Percentiles rank a stretch among this genome's conserved stretches.
These are phyloP conservation scores for Torulaspora quercuum DNA, from an alignment of 805 yeast genomes.

Conservation along the genomic window DNA sequence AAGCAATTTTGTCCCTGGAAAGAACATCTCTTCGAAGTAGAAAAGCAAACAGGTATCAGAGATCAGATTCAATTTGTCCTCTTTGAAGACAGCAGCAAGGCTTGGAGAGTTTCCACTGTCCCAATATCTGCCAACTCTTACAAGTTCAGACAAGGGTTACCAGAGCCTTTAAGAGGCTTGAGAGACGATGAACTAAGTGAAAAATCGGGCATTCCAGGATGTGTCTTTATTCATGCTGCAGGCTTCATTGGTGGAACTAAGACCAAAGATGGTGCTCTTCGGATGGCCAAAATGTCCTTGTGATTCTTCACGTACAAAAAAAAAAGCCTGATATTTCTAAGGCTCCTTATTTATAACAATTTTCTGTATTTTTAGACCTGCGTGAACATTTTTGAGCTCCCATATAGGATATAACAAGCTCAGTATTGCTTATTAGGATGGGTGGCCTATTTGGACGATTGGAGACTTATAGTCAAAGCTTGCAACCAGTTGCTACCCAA, in stretches of 20 bases:
- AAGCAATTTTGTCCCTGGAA: constrained; percentile 91
- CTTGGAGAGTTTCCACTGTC: constrained; percentile 90
- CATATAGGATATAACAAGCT: no score
- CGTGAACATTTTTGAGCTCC: no score
- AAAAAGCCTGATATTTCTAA: no score
- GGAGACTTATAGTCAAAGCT: no score
- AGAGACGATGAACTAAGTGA: constrained; percentile 80
- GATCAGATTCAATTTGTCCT: constrained; percentile 70
- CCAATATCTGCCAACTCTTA: constrained; percentile 77
- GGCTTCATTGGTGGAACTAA: constrained; percentile 96
- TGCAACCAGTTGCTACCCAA: no score
- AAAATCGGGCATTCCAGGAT: constrained; percentile 75
- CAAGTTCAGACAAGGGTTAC: constrained; percentile 80
- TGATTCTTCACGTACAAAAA: no score
- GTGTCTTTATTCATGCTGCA: constrained; percentile 91
- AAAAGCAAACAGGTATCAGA: constrained; percentile 52
- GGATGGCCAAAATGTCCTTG: constrained; percentile 57
- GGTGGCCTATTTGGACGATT: no score
- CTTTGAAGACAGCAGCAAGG: constrained; percentile 66
- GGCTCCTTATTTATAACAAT: constrained; percentile 1
- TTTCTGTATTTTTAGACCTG: no score
- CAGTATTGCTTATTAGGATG: no score
- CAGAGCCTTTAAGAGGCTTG: constrained; percentile 92
- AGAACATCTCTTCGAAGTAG: constrained; percentile 78
- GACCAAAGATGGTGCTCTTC: constrained; percentile 70